A percentile compares a stretch with the other conserved stretches of the same genome.
Evolutionary conservation across 129 eudicot species (phyloP).

Genomic region (carrot (Daucus carota)): DNA sequence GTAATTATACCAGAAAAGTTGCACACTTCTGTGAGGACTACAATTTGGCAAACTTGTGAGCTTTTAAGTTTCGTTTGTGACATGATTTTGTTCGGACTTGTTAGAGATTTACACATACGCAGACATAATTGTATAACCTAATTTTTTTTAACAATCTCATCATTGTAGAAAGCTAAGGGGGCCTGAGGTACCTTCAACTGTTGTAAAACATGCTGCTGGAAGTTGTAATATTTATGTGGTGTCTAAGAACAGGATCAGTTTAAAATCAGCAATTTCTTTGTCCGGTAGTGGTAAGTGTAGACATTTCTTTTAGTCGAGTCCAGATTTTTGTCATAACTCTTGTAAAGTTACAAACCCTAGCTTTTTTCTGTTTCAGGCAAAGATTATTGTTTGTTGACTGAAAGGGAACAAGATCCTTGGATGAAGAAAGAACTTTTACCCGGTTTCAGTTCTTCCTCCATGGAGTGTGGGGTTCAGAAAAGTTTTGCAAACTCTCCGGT

Average conservation of each 20-base stretch:
- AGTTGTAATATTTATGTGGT: slow-evolving; percentile 58
- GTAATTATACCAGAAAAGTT: too few species aligned
- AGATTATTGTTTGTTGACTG: slow-evolving; percentile 14
- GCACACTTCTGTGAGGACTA: background rate
- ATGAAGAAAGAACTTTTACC: slow-evolving; percentile 29
- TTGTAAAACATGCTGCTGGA: slow-evolving; percentile 59
- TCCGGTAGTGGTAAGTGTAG: slow-evolving; percentile 23
- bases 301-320: background rate
- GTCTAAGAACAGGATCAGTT: slow-evolving; percentile 39
- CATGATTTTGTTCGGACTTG: background rate
- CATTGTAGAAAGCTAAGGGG: slow-evolving; percentile 47
- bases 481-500: slow-evolving; percentile 17
- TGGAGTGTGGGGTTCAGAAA: slow-evolving; percentile 18
- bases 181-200: slow-evolving; percentile 42
- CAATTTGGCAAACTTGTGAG: background rate
- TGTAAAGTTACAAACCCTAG: background rate
- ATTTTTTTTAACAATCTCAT: background rate
- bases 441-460: slow-evolving; percentile 34
- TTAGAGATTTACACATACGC: background rate
- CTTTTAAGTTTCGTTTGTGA: background rate
- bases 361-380: slow-evolving; percentile 13
- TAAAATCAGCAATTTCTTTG: slow-evolving; percentile 33
- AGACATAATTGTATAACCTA: background rate
- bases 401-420: slow-evolving; percentile 15
- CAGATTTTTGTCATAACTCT: too few species aligned